Conservation (phyloP, 257 asterid species). For the Nicotiana sylvestris region DNA sequence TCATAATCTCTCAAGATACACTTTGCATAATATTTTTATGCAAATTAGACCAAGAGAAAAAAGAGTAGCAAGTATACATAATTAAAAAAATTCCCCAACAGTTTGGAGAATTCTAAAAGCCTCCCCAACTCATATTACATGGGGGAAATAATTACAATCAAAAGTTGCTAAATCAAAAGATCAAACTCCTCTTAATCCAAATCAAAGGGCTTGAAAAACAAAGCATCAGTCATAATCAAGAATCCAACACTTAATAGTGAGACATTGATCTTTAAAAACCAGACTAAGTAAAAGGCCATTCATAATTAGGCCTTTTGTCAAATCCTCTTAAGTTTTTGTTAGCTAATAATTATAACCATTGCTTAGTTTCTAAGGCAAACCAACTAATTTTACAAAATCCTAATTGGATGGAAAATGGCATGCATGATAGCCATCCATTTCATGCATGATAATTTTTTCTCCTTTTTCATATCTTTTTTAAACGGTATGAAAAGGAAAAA, state of each 20-base stretch:
- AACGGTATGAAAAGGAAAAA: conserved; percentile 40
- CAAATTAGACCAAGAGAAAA: conserved; percentile 21
- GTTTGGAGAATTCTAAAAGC: conserved; percentile 32
- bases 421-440: conserved; percentile 28
- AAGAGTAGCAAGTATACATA: conserved; percentile 19
- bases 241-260: conserved; percentile 4
- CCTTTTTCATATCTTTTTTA: not conserved
- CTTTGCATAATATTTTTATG: conserved; percentile 33
- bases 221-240: conserved; percentile 7
- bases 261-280: not conserved
- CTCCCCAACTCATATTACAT: conserved; percentile 37
- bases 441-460: conserved; percentile 20
- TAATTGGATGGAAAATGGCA: conserved; percentile 8
- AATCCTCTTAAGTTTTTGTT: not conserved
- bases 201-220: conserved; percentile 21
- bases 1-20: conserved; percentile 54
- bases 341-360: conserved; percentile 8
- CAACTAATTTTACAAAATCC: conserved; percentile 35
- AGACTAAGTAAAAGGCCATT: conserved; percentile 11
- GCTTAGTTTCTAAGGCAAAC: conserved; percentile 58
- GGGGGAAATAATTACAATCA: conserved; percentile 36
- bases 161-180: conserved; percentile 7
- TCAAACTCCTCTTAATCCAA: conserved; percentile 40
- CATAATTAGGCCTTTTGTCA: conserved; percentile 14
- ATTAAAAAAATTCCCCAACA: conserved; percentile 44